Evolutionary conservation across 768 basidiomycete genomes (phyloP), one percentile per base, ranked within the genome.

Genomic region (Boletus rufocinnamomeus): DNA sequence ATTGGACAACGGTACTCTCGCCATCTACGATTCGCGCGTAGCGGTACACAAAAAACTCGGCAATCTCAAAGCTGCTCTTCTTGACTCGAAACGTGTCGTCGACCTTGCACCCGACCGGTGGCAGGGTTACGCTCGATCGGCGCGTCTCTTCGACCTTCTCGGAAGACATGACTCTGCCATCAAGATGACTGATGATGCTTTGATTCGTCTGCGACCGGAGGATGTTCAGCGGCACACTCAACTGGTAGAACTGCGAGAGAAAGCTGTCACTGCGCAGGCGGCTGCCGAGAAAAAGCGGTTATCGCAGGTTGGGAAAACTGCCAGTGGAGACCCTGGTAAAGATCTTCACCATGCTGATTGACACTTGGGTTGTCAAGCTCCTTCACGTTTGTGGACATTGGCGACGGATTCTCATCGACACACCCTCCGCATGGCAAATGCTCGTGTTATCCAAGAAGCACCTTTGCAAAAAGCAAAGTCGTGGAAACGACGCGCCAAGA

Each of bases 101-200:
- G 80, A 86, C 57, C 75, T 88, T 6, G 83, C 84, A 3, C 89
- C 89, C 2, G 72, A 82, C 10, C 80, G 80, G 43, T 89, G 87
- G 86, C 89, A 91, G 70, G 90, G 90, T 21, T 93, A 93, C 66
- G 77, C 78, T 28, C 87, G 91, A 40, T 84, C 89, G 8, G 85
- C 90, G 41, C 85, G 86, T 53, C 77, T 91, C 23, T 89, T 92
- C 61, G 66, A 80, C 19, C 70, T 75, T 25, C 72, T 79, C 2
- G 72, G 74, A 55, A 89, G 83, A 65, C 70, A 77, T 47, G 77
- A 80, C 35, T 70, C 81, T 46, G 81, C 87, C 0, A 59, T 79
- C 52, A 80, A 75, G 48, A 91, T 91, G 88, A 76, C 76, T 13
- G 77, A 82, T 38, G 73, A 83, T 58, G 88, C 88, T 2, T 67